A percentile compares a stretch with the other conserved stretches of the same genome.
phyloP scores from a whole-genome alignment of 306 rosid genomes.

The Spatholobus suberectus region DNA sequence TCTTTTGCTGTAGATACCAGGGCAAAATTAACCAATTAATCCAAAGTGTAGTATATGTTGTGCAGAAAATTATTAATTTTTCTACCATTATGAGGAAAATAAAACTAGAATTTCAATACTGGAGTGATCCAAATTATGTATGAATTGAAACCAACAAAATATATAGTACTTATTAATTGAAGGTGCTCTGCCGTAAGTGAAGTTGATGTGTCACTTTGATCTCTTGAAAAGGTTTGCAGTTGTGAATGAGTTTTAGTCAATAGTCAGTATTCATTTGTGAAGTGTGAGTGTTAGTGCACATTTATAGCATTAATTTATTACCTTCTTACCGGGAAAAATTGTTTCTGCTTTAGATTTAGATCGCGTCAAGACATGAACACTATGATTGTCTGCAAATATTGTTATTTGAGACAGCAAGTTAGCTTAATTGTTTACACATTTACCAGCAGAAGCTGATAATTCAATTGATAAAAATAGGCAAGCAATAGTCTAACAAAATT shows the following conservation, averaged over 20 bases:
- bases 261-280: slow-evolving; percentile 19
- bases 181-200: neutral
- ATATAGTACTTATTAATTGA: slow-evolving; percentile 6
- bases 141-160: slow-evolving; percentile 21
- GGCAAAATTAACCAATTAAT: slow-evolving; percentile 37
- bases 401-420: slow-evolving; percentile 33
- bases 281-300: slow-evolving; percentile 31
- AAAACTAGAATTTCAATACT: neutral
- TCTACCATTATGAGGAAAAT: slow-evolving; percentile 24
- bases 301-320: slow-evolving; percentile 52
- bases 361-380: slow-evolving; percentile 82
- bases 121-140: neutral
- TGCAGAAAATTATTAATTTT: neutral
- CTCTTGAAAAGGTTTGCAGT: slow-evolving; percentile 26
- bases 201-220: slow-evolving; percentile 1
- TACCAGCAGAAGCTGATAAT: slow-evolving; percentile 26
- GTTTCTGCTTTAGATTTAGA: slow-evolving; percentile 86
- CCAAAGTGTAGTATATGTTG: slow-evolving; percentile 25
- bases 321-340: slow-evolving; percentile 99
- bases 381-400: slow-evolving; percentile 73
- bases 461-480: slow-evolving; percentile 8
- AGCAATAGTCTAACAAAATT: slow-evolving; percentile 35
- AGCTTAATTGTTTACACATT: slow-evolving; percentile 6
- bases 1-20: slow-evolving; percentile 66
- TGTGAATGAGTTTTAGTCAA: neutral